Conservation (phyloP, 2,329 filamentous ascomycete species). For the Sporothrix schenckii region DNA sequence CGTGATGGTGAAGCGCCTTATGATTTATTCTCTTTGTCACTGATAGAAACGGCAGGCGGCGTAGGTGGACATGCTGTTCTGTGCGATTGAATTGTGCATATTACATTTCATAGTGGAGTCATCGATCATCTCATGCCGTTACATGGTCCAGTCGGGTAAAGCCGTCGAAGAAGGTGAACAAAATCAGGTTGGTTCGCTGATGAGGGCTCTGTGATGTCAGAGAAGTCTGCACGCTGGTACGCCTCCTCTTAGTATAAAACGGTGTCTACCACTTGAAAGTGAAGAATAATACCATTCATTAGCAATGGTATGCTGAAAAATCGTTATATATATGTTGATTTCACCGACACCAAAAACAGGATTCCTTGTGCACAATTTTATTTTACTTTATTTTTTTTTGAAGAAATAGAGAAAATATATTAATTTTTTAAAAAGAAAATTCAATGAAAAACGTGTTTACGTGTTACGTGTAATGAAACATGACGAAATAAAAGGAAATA, state of each 20-base stretch:
- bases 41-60: conserved; percentile 10
- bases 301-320: no score
- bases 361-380: no score
- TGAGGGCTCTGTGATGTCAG: neutral
- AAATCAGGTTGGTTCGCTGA: neutral
- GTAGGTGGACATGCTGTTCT: neutral
- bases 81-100: neutral
- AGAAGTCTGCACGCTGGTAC: neutral
- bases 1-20: neutral
- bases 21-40: neutral
- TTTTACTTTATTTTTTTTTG: no score
- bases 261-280: no score
- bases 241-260: no score
- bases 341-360: no score
- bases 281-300: no score
- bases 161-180: neutral
- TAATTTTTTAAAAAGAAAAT: no score
- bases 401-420: no score
- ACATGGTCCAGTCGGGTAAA: conserved; percentile 27
- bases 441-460: no score
- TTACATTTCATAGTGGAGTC: neutral
- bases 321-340: no score
- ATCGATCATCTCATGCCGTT: conserved; percentile 7
- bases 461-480: no score
- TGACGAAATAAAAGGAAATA: neutral